phyloP scores from a whole-genome alignment of 495 filamentous ascomycete species.

The Penicillium goetzii region DNA sequence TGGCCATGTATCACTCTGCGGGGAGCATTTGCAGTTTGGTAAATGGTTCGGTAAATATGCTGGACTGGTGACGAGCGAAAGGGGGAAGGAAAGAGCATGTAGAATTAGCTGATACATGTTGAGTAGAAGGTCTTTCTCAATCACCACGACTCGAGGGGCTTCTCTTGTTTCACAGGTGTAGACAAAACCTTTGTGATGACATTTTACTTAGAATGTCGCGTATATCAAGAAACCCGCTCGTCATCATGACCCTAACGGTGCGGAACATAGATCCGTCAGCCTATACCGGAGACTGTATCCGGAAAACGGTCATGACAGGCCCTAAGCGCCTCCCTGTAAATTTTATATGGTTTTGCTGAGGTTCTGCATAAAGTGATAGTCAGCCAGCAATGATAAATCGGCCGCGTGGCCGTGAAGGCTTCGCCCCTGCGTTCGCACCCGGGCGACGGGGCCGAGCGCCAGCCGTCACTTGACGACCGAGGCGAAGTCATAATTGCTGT shows the following conservation, averaged over 20 bases:
- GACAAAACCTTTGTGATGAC: neutral
- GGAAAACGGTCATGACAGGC: neutral
- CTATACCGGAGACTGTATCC: neutral
- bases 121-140: neutral
- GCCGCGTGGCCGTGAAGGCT: neutral
- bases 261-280: neutral
- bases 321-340: too few species aligned
- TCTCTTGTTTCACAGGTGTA: neutral
- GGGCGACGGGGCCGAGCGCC: neutral
- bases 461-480: neutral
- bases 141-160: neutral
- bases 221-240: neutral
- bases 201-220: neutral
- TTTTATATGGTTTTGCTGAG: too few species aligned
- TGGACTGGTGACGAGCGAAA: neutral
- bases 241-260: neutral
- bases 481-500: neutral
- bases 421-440: neutral
- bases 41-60: conserved; percentile 4
- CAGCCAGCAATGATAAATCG: neutral
- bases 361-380: neutral
- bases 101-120: conserved; percentile 2
- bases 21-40: conserved; percentile 26
- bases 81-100: neutral
- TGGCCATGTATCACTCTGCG: conserved; percentile 30